Conservation (phyloP, 2,329 filamentous ascomycete genomes). For the Emergomyces orientalis region DNA sequence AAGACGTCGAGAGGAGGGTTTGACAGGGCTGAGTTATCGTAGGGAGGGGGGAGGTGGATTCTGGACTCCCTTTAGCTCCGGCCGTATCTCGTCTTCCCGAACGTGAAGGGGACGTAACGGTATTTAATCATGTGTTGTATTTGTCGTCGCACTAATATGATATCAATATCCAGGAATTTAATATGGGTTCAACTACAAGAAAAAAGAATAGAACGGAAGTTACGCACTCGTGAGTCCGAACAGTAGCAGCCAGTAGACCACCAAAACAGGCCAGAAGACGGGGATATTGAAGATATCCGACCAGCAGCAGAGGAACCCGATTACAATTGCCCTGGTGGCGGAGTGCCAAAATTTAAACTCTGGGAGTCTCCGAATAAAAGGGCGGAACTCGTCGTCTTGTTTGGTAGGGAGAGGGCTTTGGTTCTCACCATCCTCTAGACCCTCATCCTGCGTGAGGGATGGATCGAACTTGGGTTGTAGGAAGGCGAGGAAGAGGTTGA, state of each 20-base stretch:
- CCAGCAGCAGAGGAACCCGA: conserved; percentile 83
- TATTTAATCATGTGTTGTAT: conserved; percentile 99
- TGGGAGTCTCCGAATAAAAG: conserved; percentile 88
- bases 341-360: conserved; percentile 99
- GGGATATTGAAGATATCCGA: conserved; percentile 92
- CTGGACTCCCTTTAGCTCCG: conserved; percentile 15
- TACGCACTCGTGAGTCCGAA: conserved; percentile 87
- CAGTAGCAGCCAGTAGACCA: conserved; percentile 97
- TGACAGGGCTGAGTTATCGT: not conserved
- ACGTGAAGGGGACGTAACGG: conserved; percentile 88
- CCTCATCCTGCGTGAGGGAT: conserved; percentile 86
- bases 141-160: conserved; percentile 75
- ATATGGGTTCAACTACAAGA: not conserved
- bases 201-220: conserved; percentile 3
- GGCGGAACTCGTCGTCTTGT: conserved; percentile 93
- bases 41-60: not conserved
- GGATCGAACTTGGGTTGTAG: conserved; percentile 98
- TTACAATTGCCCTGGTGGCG: conserved; percentile 74
- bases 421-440: conserved; percentile 85
- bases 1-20: not conserved
- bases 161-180: conserved; percentile 3
- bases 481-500: conserved; percentile 98
- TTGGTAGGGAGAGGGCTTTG: conserved; percentile 74
- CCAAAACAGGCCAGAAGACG: conserved; percentile 97
- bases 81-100: conserved; percentile 75